These are phyloP conservation scores for Coniochaeta hoffmannii DNA, from an alignment of 2,329 filamentous ascomycete genomes.

Conservation along the genomic window DNA sequence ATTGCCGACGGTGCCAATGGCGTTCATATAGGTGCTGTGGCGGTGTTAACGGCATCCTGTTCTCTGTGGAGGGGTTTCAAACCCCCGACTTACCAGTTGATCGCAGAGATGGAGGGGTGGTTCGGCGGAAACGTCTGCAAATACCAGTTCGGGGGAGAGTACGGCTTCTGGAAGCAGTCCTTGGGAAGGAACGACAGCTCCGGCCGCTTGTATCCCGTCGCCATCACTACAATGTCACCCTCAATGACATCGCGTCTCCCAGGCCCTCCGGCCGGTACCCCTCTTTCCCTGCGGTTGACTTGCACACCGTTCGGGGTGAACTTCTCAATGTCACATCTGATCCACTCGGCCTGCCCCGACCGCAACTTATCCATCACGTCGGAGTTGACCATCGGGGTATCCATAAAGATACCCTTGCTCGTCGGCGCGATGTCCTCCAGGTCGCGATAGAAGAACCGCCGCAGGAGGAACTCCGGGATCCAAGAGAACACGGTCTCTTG, in stretches of 20 bases:
- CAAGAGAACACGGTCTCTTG: slow-evolving; percentile 68
- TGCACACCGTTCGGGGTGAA: slow-evolving; percentile 57
- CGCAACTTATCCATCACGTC: slow-evolving; percentile 72
- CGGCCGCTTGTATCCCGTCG: slow-evolving; percentile 73
- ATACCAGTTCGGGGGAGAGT: slow-evolving; percentile 79
- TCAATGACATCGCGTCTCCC: slow-evolving; percentile 59
- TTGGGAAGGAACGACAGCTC: slow-evolving; percentile 65
- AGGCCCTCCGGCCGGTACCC: slow-evolving; percentile 69
- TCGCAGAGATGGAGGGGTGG: slow-evolving; percentile 67
- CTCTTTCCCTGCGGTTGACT: slow-evolving; percentile 65
- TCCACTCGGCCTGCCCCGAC: slow-evolving; percentile 64
- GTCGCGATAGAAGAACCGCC: slow-evolving; percentile 77
- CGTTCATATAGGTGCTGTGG: slow-evolving; percentile 66
- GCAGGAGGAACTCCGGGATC: slow-evolving; percentile 70
- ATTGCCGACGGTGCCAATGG: slow-evolving; percentile 76
- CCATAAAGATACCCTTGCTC: slow-evolving; percentile 68
- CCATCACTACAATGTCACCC: slow-evolving; percentile 74
- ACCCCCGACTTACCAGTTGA: slow-evolving; percentile 48
- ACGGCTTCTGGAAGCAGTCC: slow-evolving; percentile 65
- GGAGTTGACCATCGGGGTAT: slow-evolving; percentile 83
- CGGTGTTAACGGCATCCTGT: neutral
- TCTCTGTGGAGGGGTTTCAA: neutral
- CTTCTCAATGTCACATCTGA: slow-evolving; percentile 69
- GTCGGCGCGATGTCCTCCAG: slow-evolving; percentile 65
- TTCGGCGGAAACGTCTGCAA: slow-evolving; percentile 75